Evolutionary conservation across 352 stramenopile genomes (phyloP), one percentile per base, ranked within the genome.

Genomic region (Phytophthora capsici): DNA sequence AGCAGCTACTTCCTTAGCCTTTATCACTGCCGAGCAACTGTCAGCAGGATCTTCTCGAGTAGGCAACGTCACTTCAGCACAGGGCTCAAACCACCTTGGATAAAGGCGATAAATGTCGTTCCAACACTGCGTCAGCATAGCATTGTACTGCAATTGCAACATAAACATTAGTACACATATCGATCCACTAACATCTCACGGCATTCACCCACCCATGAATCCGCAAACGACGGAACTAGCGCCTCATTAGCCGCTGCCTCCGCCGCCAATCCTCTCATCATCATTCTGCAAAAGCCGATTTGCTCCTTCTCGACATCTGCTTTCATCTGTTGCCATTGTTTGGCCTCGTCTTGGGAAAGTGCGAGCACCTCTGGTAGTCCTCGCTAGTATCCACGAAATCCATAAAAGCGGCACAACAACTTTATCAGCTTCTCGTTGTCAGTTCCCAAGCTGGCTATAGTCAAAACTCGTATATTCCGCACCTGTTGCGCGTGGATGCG

Each of bases 91-190:
- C 54, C 80, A 87, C 10, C 74, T 71, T 17, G 82, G 66, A 63
- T 93, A 93, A 34, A 91, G 68, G 26, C 78, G 82, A 51, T 78
- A 78, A 26, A 86, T 73, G 48, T 90, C 77, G 68, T 93, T 89
- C 16, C 66, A 71, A 32, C 78, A 82, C 28, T 74, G 69, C 9
- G 68, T 59, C n/a, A 84, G 26, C 63, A 73, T 74, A 12, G 62
- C 55, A 7, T 78, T 61, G 40, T 82, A 84, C 80, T 89, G 30
- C 4, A 48, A 26, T 46, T 57, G 14, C 20, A 34, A 47, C 13
- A 28, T 23, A 19, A 40, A 23, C 48, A 17, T 62, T 28, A 36
- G 20, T 8, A 30, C 20, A 62, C 9, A 3, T 45, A 38, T 32
- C 6, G 23, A 28, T 10, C 12, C 16, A 26, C 9, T 19, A 37